Evolutionary conservation across 2,329 filamentous ascomycete genomes (phyloP), one percentile per base, ranked within the genome.

Genomic region (Stemphylium vesicarium): DNA sequence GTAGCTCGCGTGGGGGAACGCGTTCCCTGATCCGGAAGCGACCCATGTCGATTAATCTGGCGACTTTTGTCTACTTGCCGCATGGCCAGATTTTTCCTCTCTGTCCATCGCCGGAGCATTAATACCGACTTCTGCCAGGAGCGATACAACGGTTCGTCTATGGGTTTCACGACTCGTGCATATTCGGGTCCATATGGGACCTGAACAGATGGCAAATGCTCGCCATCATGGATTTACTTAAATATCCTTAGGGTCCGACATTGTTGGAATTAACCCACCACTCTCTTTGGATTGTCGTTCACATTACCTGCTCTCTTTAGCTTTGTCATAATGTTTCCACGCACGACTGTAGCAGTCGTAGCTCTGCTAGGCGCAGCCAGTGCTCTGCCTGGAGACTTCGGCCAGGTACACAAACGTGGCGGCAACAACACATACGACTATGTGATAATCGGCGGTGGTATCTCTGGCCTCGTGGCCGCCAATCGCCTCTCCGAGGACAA

Each of bases 401-500:
- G 32, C 1, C 38, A 50, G 31, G 42, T 44, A 4, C 26, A 57
- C 20, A 8, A 31, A 18, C 44, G 53, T 31, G 55, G 37, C 26
- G 36, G 29, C 9, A 50, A 52, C 13, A 46, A 65, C 24, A 63
- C 65, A 10, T 68, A 60, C 20, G 68, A 71, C 49, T 71, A 69
- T 48, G 58, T 71, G 6, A 60, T 71, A 12, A 57, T 71, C 20
- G 68, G 68, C 26, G 68, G 64, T n/a, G 68, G 68, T 13, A 54
- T 67, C 7, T 64, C 60, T n/a, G 68, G 68, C 2, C 37, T 68
- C 4, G 56, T 67, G n/a, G 61, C 68, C 13, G 68, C 68, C 3
- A 64, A 66, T 29, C 59, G 68, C 2, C 48, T 71, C 43, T 61
- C 58, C 4, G 64, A 68, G 38, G 40, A 60, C n/a, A 15, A 13